phyloP scores from a whole-genome alignment of 2,329 filamentous ascomycete genomes.

The Colletotrichum abscissum region DNA sequence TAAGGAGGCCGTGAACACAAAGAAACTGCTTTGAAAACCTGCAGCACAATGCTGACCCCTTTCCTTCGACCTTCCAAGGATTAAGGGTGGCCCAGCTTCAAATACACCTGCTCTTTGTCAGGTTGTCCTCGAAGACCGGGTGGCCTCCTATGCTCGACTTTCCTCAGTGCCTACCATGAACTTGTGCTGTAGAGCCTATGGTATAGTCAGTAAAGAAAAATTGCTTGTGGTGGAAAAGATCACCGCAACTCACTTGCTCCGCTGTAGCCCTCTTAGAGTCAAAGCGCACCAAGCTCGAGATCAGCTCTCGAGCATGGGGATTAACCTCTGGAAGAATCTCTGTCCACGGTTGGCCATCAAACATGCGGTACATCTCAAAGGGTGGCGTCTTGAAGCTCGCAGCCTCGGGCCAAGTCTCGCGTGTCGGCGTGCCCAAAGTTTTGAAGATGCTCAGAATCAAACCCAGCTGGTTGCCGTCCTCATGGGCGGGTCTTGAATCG shows the following conservation, averaged over 20 bases:
- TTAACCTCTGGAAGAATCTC: slow-evolving; percentile 73
- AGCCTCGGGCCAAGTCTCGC: slow-evolving; percentile 86
- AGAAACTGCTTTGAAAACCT: not conserved
- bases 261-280: slow-evolving; percentile 78
- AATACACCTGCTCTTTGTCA: not conserved
- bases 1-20: not conserved
- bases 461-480: slow-evolving; percentile 91
- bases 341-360: slow-evolving; percentile 75
- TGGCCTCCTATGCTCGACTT: not conserved
- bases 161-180: not conserved
- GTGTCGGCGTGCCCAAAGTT: slow-evolving; percentile 86
- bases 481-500: slow-evolving; percentile 76
- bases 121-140: not conserved
- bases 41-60: not conserved
- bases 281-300: slow-evolving; percentile 77
- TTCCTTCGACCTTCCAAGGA: not conserved
- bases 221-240: not conserved
- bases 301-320: slow-evolving; percentile 70
- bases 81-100: not conserved
- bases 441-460: slow-evolving; percentile 94
- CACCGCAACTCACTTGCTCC: slow-evolving; percentile 47
- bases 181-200: slow-evolving; percentile 28
- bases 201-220: not conserved
- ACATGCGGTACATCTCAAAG: slow-evolving; percentile 89
- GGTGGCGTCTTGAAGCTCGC: slow-evolving; percentile 75